Evolutionary conservation across 164 flowering plant genomes (phyloP), one percentile per base, ranked within the genome.

Genomic region (Taxillus chinensis): DNA sequence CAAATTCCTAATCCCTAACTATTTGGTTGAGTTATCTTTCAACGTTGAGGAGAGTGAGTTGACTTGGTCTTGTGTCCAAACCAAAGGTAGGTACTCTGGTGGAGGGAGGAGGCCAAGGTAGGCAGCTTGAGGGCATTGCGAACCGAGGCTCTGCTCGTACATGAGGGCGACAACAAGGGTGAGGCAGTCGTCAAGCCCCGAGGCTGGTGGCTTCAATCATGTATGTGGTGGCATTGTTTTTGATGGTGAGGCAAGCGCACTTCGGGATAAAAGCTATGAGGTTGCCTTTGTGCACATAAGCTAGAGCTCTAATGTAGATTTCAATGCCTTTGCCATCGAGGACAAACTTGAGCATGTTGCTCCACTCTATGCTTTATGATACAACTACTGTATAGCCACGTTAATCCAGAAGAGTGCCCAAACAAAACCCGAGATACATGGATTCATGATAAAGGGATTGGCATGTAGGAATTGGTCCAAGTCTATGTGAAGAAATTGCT

Each of bases 241-340:
- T 79, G 41, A 78, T 63, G 3, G 96, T 88, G 59, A 90, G 79
- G 70, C 97, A 93, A n/a, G 92, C 79, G 8, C 40, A 61, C 67
- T 90, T 90, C 13, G 97, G 97, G 10, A 93, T 90, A n/a, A 59
- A 81, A 1, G 96, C 92, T 3, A 93, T 83, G 6, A 82, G 71
- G 45, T 93, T 95, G 13, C 95, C 96, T 51, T 80, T 87, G 11
- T 70, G 69, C 49, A 93, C 67, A 57, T 84, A 81, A 70, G 75
- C 68, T 1, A 71, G 16, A 0, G 98, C 74, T 68, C 51, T 73
- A 2, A 92, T 89, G 3, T 71, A 71, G 56, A 90, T 72, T 6
- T 84, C 90, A 6, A 65, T 62, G 5, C 55, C 71, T 8, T 8
- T 11, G 57, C 63, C 74, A 43, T 10, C 9, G 58, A 75, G 77